Percentiles rank a stretch among this genome's conserved stretches.
These are phyloP conservation scores for Epichloe sp. DNA, from an alignment of 2,329 filamentous ascomycete genomes.

Conservation along the genomic window DNA sequence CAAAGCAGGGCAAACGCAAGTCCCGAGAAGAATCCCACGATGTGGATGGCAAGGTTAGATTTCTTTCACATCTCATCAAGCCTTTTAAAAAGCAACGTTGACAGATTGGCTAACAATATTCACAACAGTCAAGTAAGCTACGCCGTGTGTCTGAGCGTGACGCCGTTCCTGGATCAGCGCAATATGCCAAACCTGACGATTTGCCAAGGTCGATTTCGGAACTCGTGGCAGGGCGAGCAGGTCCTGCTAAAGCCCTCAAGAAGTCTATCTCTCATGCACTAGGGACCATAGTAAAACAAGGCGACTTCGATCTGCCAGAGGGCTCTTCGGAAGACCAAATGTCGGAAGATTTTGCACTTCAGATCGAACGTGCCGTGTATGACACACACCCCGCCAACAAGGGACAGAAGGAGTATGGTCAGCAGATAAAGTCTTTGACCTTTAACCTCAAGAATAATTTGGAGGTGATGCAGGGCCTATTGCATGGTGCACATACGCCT, in stretches of 20 bases:
- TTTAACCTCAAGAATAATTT: conserved; percentile 86
- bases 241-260: conserved; percentile 55
- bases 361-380: conserved; percentile 62
- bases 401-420: conserved; percentile 36
- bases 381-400: conserved; percentile 37
- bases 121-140: conserved; percentile 26
- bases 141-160: conserved; percentile 43
- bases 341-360: conserved; percentile 58
- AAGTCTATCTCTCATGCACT: conserved; percentile 58
- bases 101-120: background rate
- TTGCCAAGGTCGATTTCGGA: conserved; percentile 37
- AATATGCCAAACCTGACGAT: conserved; percentile 38
- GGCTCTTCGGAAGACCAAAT: conserved; percentile 50
- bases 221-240: conserved; percentile 51
- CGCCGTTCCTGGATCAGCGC: conserved; percentile 19
- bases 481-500: conserved; percentile 60
- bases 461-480: conserved; percentile 60
- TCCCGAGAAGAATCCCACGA: conserved; percentile 43
- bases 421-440: conserved; percentile 61
- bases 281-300: conserved; percentile 51
- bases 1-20: conserved; percentile 43
- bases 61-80: background rate
- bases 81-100: background rate
- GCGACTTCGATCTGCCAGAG: conserved; percentile 47
- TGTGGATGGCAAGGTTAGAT: conserved; percentile 33